A percentile compares a stretch with the other conserved stretches of the same genome.
Conservation (phyloP, 192 early-diverging fungal genomes). For the Endogone sp. region DNA sequence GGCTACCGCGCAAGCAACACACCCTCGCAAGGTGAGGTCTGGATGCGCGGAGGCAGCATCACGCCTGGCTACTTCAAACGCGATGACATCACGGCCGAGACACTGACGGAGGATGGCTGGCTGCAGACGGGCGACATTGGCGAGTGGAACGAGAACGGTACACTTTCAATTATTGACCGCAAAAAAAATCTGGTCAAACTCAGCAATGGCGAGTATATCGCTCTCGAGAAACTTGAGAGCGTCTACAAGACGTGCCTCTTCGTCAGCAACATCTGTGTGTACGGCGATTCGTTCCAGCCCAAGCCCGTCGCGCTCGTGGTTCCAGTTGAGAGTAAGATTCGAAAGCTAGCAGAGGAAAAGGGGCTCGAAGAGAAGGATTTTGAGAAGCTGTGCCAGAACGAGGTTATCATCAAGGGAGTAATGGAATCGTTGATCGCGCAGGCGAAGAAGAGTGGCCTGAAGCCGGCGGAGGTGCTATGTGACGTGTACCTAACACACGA, state of each 20-base stretch:
- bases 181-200: conserved; percentile 94
- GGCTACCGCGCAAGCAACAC: conserved; percentile 55
- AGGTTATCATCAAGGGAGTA: conserved; percentile 48
- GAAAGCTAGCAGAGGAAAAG: conserved; percentile 38
- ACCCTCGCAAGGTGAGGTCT: conserved; percentile 76
- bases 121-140: conserved; percentile 89
- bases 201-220: conserved; percentile 89
- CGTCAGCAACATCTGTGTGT: conserved; percentile 78
- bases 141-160: conserved; percentile 75
- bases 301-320: conserved; percentile 76
- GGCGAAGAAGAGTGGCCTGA: conserved; percentile 66
- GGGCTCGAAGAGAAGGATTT: conserved; percentile 37
- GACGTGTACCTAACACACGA: conserved; percentile 64
- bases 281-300: conserved; percentile 65
- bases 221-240: conserved; percentile 91
- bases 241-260: conserved; percentile 73
- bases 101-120: conserved; percentile 78
- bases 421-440: conserved; percentile 36
- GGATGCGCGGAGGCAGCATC: conserved; percentile 76
- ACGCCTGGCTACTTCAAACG: conserved; percentile 80
- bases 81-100: conserved; percentile 58
- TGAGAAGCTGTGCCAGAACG: conserved; percentile 46
- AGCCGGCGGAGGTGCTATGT: conserved; percentile 68
- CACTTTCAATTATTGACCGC: conserved; percentile 84
- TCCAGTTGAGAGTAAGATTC: conserved; percentile 55